Evolutionary conservation across 1,284 basidiomycete genomes (phyloP).

Genomic region (Leccinum huronense): DNA sequence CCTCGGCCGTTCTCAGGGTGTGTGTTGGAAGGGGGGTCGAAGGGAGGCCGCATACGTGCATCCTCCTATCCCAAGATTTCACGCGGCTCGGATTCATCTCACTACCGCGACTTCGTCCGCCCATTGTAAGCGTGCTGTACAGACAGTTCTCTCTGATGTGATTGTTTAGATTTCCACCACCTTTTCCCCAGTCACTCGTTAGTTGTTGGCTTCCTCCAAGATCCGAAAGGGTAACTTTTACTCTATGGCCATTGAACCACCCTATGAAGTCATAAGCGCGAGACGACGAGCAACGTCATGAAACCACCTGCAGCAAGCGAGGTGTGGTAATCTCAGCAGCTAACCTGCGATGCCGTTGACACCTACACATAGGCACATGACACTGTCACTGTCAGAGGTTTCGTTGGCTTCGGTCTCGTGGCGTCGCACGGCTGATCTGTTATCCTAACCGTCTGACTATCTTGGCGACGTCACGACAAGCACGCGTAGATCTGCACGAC

Average conservation of each 20-base stretch:
- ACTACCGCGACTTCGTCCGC: slow-evolving; percentile 3
- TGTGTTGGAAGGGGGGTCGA: background rate
- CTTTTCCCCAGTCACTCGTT: background rate
- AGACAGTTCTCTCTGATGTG: slow-evolving; percentile 16
- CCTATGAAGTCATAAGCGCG: slow-evolving; percentile 9
- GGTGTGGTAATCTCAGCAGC: background rate
- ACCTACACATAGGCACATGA: background rate
- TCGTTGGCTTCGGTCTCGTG: background rate
- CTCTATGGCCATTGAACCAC: background rate
- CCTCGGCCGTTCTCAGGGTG: slow-evolving; percentile 5
- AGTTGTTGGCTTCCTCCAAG: slow-evolving; percentile 7
- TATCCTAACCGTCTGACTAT: background rate
- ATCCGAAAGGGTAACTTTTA: slow-evolving; percentile 16
- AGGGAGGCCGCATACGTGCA: background rate
- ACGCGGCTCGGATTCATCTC: slow-evolving; percentile 14
- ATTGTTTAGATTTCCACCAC: background rate
- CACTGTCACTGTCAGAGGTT: background rate
- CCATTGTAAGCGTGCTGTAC: background rate
- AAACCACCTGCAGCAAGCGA: background rate
- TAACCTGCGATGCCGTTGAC: background rate
- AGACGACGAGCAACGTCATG: background rate
- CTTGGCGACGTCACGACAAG: slow-evolving; percentile 8
- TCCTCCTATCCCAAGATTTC: slow-evolving; percentile 6
- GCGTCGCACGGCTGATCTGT: background rate
- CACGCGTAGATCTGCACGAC: background rate